Evolutionary conservation across 2,329 filamentous ascomycete genomes (phyloP), one percentile per base, ranked within the genome.

Genomic region (Xylaria sp.): DNA sequence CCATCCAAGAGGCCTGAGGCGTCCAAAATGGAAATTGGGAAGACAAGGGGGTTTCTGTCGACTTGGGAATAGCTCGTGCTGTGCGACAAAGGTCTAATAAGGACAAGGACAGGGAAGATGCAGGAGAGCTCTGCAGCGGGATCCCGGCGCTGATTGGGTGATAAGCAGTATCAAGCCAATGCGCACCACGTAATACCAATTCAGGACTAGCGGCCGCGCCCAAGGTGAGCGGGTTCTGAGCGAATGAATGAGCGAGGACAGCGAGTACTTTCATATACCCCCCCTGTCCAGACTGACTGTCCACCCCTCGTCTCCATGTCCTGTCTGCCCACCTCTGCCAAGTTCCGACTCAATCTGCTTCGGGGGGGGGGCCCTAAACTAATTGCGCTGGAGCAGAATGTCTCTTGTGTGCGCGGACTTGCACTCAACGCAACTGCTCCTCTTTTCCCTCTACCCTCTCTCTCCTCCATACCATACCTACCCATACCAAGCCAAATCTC

Each of bases 401-500:
- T 67, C 58, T 65, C 58, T 59, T 63, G 62, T 60, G 36, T 25
- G 59, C 25, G 60, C 50, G 28, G 30, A 56, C 53, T 52, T 65
- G 60, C 64, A 55, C 65, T 64, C 60, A 20, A 20, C 60, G 56
- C 60, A 48, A 65, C 59, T 43, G 55, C 65, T 65, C 65, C 66
- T 68, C 58, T 62, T 64, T 53, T 50, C 46, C 59, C 55, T 58
- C 55, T 58, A 9, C 45, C 48, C 65, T 59, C 48, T 53, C 25
- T 58, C 57, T 53, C 63, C n/a, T n/a, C n/a, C n/a, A n/a, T n/a
- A n/a, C n/a, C n/a, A n/a, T n/a, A n/a, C n/a, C n/a, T n/a, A n/a
- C n/a, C 50, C 66, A 59, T 68, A 65, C 66, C 65, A 68, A 68
- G 59, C 62, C 53, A 36, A 61, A 65, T 55, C 63, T 70, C 57